These are phyloP conservation scores for Scheffersomyces cryptocercus DNA, from an alignment of 1,139 yeast species.

Conservation along the genomic window DNA sequence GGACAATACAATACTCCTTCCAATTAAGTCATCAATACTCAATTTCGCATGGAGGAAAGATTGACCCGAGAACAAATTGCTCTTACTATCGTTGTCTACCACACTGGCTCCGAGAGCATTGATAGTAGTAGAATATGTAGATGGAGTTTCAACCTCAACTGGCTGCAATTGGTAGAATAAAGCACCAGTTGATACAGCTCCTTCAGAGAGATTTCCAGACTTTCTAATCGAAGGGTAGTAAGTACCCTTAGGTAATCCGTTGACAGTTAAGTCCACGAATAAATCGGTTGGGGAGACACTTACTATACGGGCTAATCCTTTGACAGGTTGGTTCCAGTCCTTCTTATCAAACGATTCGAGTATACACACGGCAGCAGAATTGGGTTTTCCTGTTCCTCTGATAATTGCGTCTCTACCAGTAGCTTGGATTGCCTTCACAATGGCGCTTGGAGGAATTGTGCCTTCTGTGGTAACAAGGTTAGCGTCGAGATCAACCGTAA, in stretches of 20 bases:
- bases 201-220: slow-evolving; percentile 75
- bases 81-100: slow-evolving; percentile 11
- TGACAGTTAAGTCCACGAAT: slow-evolving; percentile 75
- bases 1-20: slow-evolving; percentile 73
- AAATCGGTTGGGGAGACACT: slow-evolving; percentile 51
- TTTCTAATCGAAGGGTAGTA: slow-evolving; percentile 70
- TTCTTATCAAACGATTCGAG: slow-evolving; percentile 66
- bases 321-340: slow-evolving; percentile 60
- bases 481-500: slow-evolving; percentile 52
- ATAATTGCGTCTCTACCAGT: slow-evolving; percentile 89
- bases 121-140: slow-evolving; percentile 33
- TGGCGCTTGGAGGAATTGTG: slow-evolving; percentile 64
- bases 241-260: slow-evolving; percentile 63
- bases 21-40: slow-evolving; percentile 66
- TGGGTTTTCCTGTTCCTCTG: slow-evolving; percentile 85
- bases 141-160: slow-evolving; percentile 37
- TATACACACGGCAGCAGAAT: slow-evolving; percentile 90
- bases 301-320: slow-evolving; percentile 89
- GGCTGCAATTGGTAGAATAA: slow-evolving; percentile 49
- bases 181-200: slow-evolving; percentile 70
- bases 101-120: slow-evolving; percentile 40
- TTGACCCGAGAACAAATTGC: slow-evolving; percentile 54
- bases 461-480: slow-evolving; percentile 69
- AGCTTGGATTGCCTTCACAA: slow-evolving; percentile 63
- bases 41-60: slow-evolving; percentile 61